Percentiles rank a stretch among this genome's conserved stretches.
These are phyloP conservation scores for Vitis cinerea DNA, from an alignment of 164 flowering plant species.

Conservation along the genomic window DNA sequence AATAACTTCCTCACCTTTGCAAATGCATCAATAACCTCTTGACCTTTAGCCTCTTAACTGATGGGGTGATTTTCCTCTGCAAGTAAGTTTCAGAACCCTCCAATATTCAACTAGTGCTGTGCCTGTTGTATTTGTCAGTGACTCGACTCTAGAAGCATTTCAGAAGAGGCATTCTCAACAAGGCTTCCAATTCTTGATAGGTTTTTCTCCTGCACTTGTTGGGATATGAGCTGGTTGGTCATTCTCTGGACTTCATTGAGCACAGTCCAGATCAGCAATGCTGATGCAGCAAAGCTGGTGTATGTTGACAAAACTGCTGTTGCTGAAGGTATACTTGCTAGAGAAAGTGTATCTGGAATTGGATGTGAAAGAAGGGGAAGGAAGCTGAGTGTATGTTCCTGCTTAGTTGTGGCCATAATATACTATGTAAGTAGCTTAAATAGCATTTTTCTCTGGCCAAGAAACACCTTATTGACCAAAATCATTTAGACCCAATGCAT, in stretches of 20 bases:
- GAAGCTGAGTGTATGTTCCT: too few species aligned
- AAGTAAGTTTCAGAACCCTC: slow-evolving; percentile 12
- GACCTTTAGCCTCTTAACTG: neutral
- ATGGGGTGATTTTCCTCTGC: neutral
- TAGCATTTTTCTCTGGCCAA: too few species aligned
- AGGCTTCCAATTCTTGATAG: slow-evolving; percentile 8
- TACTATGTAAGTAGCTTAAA: too few species aligned
- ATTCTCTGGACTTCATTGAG: slow-evolving; percentile 11
- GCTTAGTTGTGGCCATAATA: too few species aligned
- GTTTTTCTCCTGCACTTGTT: slow-evolving; percentile 7
- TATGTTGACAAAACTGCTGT: slow-evolving; percentile 18
- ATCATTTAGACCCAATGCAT: too few species aligned
- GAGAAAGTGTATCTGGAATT: too few species aligned
- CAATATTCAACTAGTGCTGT: slow-evolving; percentile 1
- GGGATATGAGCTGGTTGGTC: slow-evolving; percentile 14
- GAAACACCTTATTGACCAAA: too few species aligned
- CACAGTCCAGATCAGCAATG: slow-evolving; percentile 11
- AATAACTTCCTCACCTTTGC: too few species aligned
- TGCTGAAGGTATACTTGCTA: slow-evolving; percentile 10
- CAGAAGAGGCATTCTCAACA: slow-evolving; percentile 3
- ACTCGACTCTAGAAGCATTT: neutral
- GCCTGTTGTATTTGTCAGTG: slow-evolving; percentile 9
- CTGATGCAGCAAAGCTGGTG: slow-evolving; percentile 17
- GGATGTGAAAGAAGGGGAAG: too few species aligned
- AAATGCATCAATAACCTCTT: slow-evolving; percentile 7